Evolutionary conservation across 2,329 filamentous ascomycete genomes (phyloP).

Genomic region (Aureobasidium leucospermi): DNA sequence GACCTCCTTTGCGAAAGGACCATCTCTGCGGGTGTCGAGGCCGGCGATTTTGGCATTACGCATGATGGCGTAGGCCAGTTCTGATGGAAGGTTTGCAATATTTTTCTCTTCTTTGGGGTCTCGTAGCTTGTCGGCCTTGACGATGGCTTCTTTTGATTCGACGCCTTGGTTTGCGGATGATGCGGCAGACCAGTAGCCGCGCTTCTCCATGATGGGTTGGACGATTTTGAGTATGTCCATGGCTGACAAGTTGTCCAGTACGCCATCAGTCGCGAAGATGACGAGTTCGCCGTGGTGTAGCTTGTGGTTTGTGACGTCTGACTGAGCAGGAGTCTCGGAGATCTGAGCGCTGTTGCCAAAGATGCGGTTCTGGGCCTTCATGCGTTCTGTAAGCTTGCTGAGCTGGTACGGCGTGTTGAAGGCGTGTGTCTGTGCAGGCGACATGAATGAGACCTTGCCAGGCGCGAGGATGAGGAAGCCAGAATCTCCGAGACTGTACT

Average conservation of each 20-base stretch:
- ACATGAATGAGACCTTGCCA: constrained; percentile 77
- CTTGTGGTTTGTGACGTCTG: constrained; percentile 66
- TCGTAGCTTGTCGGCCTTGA: constrained; percentile 11
- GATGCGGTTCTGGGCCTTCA: constrained; percentile 69
- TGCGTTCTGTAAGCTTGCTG: constrained; percentile 72
- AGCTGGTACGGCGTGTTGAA: constrained; percentile 98
- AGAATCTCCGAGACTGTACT: constrained; percentile 68
- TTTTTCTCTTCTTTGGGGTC: neutral
- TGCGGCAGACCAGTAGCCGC: constrained; percentile 25
- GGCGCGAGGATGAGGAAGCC: constrained; percentile 82
- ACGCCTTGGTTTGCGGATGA: neutral
- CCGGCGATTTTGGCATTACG: constrained; percentile 79
- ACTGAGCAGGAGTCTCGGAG: constrained; percentile 76
- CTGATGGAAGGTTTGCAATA: constrained; percentile 47
- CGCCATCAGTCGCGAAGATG: constrained; percentile 88
- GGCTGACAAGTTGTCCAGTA: constrained; percentile 91
- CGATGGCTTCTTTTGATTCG: neutral
- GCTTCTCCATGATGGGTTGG: constrained; percentile 57
- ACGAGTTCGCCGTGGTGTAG: constrained; percentile 87
- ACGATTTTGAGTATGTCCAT: constrained; percentile 80
- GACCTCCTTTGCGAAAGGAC: constrained; percentile 91
- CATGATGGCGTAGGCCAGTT: constrained; percentile 72
- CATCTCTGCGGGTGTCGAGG: constrained; percentile 71
- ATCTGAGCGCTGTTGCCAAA: constrained; percentile 67
- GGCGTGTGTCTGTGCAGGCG: constrained; percentile 82